phyloP scores from a whole-genome alignment of 805 yeast species.

The Saccharomycopsis synnaedendra region DNA sequence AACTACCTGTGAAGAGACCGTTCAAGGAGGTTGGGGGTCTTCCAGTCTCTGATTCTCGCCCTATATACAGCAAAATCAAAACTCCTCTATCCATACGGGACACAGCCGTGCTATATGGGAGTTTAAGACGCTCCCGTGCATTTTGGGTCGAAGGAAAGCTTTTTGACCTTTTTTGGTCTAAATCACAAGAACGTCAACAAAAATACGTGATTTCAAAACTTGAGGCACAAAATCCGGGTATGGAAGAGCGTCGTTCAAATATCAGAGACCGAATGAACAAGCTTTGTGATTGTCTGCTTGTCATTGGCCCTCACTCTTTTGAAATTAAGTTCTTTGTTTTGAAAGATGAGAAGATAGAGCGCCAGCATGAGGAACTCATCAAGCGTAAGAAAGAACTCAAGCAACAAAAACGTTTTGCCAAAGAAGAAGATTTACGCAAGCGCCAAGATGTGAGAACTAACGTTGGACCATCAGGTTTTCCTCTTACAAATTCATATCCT shows the following conservation, averaged over 20 bases:
- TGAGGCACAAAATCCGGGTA: slow-evolving; percentile 19
- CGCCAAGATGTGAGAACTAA: too few species aligned
- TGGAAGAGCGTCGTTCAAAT: slow-evolving; percentile 32
- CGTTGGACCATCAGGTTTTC: too few species aligned
- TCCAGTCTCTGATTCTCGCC: slow-evolving; percentile 55
- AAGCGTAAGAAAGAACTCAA: slow-evolving; percentile 21
- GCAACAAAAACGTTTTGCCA: slow-evolving; percentile 16
- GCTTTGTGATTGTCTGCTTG: slow-evolving; percentile 62
- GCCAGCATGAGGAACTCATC: slow-evolving; percentile 28
- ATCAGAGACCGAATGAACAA: slow-evolving; percentile 85
- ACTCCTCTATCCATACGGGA: slow-evolving; percentile 63
- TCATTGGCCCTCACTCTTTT: slow-evolving; percentile 76
- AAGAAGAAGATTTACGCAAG: slow-evolving; percentile 26
- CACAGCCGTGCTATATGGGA: slow-evolving; percentile 58
- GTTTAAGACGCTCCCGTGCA: slow-evolving; percentile 64
- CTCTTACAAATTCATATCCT: neutral
- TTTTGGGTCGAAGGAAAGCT: slow-evolving; percentile 50
- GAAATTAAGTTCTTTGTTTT: slow-evolving; percentile 71
- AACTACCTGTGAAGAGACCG: slow-evolving; percentile 2
- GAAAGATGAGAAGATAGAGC: slow-evolving; percentile 65
- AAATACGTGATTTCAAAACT: slow-evolving; percentile 27
- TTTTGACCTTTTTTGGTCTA: slow-evolving; percentile 74
- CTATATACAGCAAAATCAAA: slow-evolving; percentile 52
- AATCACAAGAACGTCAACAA: slow-evolving; percentile 39
- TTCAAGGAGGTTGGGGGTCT: slow-evolving; percentile 20